phyloP scores from a whole-genome alignment of 345 rosid genomes.

The Hypericum androsaemum region DNA sequence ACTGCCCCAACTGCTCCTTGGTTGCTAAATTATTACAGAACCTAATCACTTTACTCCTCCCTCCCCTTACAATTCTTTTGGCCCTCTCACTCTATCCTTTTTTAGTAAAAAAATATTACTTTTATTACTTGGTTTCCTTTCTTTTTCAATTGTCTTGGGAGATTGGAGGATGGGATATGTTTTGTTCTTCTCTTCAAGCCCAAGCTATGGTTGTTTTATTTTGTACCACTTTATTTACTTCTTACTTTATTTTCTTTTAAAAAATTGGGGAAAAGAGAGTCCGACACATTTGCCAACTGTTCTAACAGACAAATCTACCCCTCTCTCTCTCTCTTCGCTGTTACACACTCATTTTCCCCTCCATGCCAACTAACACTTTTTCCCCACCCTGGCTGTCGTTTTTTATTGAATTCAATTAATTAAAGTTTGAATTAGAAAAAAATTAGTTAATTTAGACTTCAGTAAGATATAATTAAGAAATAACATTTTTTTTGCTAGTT shows the following conservation, averaged over 20 bases:
- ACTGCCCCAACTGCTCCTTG: constrained; percentile 48
- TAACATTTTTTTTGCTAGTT: no score
- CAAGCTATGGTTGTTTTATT: constrained; percentile 43
- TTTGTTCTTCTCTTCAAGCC: constrained; percentile 68
- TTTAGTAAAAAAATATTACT: background rate
- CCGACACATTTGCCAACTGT: constrained; percentile 82
- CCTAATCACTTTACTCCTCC: constrained; percentile 29
- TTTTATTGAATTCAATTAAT: no score
- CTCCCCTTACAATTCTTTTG: background rate
- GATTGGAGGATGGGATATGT: constrained; percentile 47
- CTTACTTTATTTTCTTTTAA: constrained; percentile 1
- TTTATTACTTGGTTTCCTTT: background rate
- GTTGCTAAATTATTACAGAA: constrained; percentile 52
- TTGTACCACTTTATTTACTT: constrained; percentile 30
- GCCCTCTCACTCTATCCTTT: no score
- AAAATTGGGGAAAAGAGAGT: constrained; percentile 10
- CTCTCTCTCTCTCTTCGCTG: constrained; percentile 43
- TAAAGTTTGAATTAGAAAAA: no score
- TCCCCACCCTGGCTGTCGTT: background rate
- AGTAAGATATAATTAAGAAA: no score
- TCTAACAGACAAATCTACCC: constrained; percentile 24
- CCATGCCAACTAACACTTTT: constrained; percentile 41
- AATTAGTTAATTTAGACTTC: no score
- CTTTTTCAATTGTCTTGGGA: constrained; percentile 9
- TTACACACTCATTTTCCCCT: constrained; percentile 46